Conservation (phyloP, 345 rosid genomes). For the Alliaria petiolata region DNA sequence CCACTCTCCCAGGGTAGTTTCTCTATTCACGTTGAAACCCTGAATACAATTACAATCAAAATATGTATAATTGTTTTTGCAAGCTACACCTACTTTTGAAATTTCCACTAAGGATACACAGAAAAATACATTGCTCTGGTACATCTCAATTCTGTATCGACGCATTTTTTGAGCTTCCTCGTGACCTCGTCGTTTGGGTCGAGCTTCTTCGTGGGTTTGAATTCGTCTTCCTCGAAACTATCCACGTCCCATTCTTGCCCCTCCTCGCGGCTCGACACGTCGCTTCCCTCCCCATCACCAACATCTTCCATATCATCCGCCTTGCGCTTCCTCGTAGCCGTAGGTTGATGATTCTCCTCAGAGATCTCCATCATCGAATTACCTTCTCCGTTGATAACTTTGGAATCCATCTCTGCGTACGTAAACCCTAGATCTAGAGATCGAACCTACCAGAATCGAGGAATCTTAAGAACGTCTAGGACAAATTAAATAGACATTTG, state of each 20-base stretch:
- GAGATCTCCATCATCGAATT: no score
- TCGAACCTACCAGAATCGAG: no score
- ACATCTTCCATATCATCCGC: not conserved
- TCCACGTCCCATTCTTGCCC: slow-evolving; percentile 22
- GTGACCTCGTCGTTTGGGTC: slow-evolving; percentile 6
- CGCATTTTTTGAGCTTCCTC: not conserved
- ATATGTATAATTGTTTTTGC: no score
- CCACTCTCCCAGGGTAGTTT: no score
- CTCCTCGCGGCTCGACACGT: not conserved
- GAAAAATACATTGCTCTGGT: not conserved
- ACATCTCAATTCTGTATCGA: slow-evolving; percentile 4
- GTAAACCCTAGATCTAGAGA: not conserved
- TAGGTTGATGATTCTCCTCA: not conserved
- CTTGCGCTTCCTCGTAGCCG: not conserved
- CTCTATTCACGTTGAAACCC: not conserved
- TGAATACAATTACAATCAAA: not conserved
- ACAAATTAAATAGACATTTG: no score
- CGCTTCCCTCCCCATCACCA: not conserved
- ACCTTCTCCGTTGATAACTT: no score
- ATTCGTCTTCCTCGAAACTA: slow-evolving; percentile 9
- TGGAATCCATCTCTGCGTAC: not conserved
- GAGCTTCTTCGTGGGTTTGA: not conserved
- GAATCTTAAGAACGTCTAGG: no score
- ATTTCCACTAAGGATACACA: no score
- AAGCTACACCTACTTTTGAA: no score